A percentile compares a stretch with the other conserved stretches of the same genome.
These are phyloP conservation scores for Chlorella sp. DNA, from an alignment of 139 green algal species.

Conservation along the genomic window DNA sequence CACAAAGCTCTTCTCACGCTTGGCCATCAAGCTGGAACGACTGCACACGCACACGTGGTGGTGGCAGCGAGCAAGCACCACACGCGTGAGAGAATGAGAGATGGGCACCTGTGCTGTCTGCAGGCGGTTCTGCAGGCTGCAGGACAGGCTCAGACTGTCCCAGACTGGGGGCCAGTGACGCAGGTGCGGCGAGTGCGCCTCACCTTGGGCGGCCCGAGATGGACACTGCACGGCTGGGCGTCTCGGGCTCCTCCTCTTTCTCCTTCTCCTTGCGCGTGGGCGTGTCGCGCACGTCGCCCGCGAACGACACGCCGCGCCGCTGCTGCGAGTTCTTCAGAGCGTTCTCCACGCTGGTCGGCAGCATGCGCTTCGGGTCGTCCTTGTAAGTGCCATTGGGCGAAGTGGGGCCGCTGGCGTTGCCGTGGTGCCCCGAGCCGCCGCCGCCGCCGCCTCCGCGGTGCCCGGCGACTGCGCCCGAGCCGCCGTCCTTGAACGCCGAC, in stretches of 20 bases:
- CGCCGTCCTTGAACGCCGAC: too few species aligned
- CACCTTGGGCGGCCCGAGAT: conserved; percentile 5
- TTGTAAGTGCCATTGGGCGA: not conserved
- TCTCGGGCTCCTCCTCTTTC: not conserved
- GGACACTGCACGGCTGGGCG: not conserved
- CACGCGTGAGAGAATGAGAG: not conserved
- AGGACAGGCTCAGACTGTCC: too few species aligned
- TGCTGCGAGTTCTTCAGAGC: not conserved
- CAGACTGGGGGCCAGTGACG: too few species aligned
- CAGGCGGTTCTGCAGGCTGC: not conserved
- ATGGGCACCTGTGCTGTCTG: not conserved
- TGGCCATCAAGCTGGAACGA: not conserved
- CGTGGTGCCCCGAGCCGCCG: too few species aligned
- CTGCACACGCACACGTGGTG: too few species aligned
- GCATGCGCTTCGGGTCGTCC: not conserved
- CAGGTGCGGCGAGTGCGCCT: too few species aligned
- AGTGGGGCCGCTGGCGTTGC: not conserved
- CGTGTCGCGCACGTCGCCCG: conserved; percentile 3
- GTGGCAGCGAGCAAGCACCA: not conserved
- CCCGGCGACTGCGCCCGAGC: too few species aligned
- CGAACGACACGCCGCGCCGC: not conserved
- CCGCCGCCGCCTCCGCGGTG: too few species aligned
- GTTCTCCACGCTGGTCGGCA: not conserved
- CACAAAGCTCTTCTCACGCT: conserved; percentile 12
- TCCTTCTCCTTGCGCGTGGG: not conserved